Base-by-base conservation (phyloP, 2,329 filamentous ascomycete species). In the Phialocephala sp. region DNA sequence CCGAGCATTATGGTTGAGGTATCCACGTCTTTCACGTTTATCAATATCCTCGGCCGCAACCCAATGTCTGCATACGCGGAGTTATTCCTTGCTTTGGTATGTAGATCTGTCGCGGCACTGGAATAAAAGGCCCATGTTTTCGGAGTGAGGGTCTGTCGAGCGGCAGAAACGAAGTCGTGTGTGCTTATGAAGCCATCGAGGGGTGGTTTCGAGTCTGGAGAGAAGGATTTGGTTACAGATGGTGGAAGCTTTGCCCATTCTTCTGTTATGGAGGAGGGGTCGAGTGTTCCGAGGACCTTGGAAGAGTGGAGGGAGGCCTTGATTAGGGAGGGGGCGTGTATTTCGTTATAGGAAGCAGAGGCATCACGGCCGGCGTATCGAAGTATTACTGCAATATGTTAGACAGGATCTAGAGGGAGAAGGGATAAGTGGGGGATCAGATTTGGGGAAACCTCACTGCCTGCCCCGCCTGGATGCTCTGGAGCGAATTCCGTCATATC, bases 121-220 rank as follows among this genome's bases (percentile, higher is more conserved):
- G 86, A 89, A 73, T 88, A 85, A 72, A 90, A 91, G 0, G 88
- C 89, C 86, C 87, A 90, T n/a, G 88, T 85, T 72, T 91, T 91
- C 24, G 83, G 81, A 9, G 82, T 81, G 57, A 89, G 80, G 6
- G 82, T 84, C 32, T 79, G 78, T 18, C 82, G 81, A 4, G 88
- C 88, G 0, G 84, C 85, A 12, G 78, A 65, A 60, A 86, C 83
- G 72, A 90, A 90, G 77, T 91, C 88, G 67, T 87, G 80, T 8
- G 84, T 79, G 70, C 81, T 87, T 72, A 89, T 85, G 27, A 89
- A 73, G 12, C 80, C 82, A n/a, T 82, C 77, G 14, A 88, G 77
- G 2, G 84, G 81, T 8, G 75, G 71, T 66, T 75, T 76, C 11
- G 63, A 62, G 15, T 68, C 59, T 24, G 69, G 63, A 14, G 66